phyloP scores from a whole-genome alignment of 805 yeast species.

The Ogataea neopini region DNA sequence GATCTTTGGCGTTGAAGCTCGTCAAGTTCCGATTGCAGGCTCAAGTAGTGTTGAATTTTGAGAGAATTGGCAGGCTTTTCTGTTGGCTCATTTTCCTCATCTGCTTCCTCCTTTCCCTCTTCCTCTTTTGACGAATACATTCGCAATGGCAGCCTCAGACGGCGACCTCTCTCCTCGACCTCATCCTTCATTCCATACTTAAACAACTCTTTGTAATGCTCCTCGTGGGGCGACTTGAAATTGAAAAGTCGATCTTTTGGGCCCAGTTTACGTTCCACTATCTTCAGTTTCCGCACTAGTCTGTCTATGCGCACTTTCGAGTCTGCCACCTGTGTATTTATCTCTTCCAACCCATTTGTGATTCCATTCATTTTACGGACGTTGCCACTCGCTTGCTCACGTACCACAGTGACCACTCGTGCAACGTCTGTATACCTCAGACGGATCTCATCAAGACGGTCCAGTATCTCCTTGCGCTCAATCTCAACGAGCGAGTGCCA shows the following conservation, averaged over 20 bases:
- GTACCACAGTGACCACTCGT: constrained; percentile 4
- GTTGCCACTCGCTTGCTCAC: constrained; percentile 10
- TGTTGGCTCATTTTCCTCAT: neutral
- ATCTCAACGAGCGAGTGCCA: constrained; percentile 22
- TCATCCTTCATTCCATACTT: constrained; percentile 30
- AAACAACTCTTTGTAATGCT: constrained; percentile 45
- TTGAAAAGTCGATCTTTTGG: constrained; percentile 38
- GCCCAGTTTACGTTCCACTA: constrained; percentile 39
- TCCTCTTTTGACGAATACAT: neutral
- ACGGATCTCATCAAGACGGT: constrained; percentile 18
- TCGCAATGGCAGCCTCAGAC: neutral
- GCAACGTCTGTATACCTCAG: constrained; percentile 13
- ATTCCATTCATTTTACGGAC: constrained; percentile 6
- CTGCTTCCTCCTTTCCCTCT: neutral
- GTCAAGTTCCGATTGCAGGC: constrained; percentile 29
- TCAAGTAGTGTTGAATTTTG: constrained; percentile 30
- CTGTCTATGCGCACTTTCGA: constrained; percentile 26
- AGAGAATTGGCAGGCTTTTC: constrained; percentile 5
- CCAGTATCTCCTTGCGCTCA: constrained; percentile 27
- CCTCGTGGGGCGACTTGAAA: constrained; percentile 39
- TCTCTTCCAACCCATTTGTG: constrained; percentile 25
- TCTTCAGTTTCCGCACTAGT: constrained; percentile 31
- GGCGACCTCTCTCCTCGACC: constrained; percentile 10
- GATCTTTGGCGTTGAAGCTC: constrained; percentile 25
- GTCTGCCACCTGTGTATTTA: constrained; percentile 17